Conservation (phyloP, 805 yeast species). For the Candida insectalens region DNA sequence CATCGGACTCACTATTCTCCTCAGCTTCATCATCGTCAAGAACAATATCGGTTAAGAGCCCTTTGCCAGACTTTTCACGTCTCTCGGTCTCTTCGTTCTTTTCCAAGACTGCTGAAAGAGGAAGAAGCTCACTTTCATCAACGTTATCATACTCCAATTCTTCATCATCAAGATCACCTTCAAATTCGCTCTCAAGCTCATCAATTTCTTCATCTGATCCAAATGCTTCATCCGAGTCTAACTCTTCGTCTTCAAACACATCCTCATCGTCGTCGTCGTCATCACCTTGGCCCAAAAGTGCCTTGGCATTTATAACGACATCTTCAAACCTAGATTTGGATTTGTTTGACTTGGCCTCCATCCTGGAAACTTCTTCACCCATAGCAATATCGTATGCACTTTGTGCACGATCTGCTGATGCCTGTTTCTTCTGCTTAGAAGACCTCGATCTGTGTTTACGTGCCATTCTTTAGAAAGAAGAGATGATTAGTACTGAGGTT, state of each 20-base stretch:
- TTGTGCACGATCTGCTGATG: no score
- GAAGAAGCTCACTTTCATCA: slow-evolving; percentile 65
- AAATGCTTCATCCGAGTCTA: slow-evolving; percentile 72
- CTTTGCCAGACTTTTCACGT: no score
- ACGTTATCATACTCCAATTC: slow-evolving; percentile 64
- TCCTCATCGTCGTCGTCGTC: slow-evolving; percentile 19
- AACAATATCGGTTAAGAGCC: no score
- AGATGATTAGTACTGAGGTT: no score
- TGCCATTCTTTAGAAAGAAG: no score
- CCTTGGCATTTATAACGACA: slow-evolving; percentile 26
- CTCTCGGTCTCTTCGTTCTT: slow-evolving; percentile 48
- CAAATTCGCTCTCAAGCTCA: slow-evolving; percentile 27
- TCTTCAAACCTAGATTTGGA: slow-evolving; percentile 11
- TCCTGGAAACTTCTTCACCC: slow-evolving; percentile 9
- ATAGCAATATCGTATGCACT: slow-evolving; percentile 23
- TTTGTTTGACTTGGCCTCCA: no score
- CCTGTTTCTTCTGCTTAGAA: no score
- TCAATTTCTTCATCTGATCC: slow-evolving; percentile 72
- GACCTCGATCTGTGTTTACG: no score
- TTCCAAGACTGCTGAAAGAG: slow-evolving; percentile 88
- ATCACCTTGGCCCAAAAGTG: slow-evolving; percentile 14
- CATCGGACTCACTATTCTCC: slow-evolving; percentile 15
- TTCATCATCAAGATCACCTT: no score
- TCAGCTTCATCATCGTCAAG: slow-evolving; percentile 12
- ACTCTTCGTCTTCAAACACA: slow-evolving; percentile 28